Evolutionary conservation across 352 stramenopile genomes (phyloP).

Genomic region (Pythium sp.): DNA sequence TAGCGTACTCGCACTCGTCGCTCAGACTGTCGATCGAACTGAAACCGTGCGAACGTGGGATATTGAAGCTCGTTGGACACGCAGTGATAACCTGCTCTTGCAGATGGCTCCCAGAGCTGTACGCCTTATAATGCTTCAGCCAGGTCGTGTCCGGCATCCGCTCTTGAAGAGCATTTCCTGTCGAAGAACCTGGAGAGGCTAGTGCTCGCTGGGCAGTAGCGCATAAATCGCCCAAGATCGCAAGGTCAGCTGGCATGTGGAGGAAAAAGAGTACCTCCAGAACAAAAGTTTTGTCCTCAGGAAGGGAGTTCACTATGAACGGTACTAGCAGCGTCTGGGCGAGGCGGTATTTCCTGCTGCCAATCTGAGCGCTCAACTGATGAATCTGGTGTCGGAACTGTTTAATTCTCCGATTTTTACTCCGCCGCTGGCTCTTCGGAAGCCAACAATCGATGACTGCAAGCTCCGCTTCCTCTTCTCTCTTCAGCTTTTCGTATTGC

Average conservation of each 20-base stretch:
- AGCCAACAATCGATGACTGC: no score
- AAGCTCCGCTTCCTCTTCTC: background rate
- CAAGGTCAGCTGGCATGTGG: conserved; percentile 32
- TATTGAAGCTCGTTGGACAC: background rate
- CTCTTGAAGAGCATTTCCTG: background rate
- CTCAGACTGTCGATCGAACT: conserved; percentile 23
- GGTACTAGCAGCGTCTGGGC: conserved; percentile 19
- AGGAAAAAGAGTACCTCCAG: conserved; percentile 47
- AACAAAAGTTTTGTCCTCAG: conserved; percentile 17
- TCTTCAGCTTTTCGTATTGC: background rate
- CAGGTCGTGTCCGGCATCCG: conserved; percentile 13
- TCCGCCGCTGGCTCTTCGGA: background rate
- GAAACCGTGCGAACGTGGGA: conserved; percentile 2
- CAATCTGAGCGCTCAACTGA: background rate
- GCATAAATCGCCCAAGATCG: conserved; percentile 37
- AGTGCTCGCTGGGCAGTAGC: conserved; percentile 34
- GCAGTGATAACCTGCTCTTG: background rate
- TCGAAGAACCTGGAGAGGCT: background rate
- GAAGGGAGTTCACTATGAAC: conserved; percentile 32
- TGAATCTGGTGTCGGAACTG: background rate
- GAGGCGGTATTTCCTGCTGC: background rate
- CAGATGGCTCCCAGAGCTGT: background rate
- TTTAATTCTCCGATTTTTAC: background rate
- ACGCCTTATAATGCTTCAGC: conserved; percentile 20
- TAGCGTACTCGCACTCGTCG: conserved; percentile 15